phyloP scores from a whole-genome alignment of 768 basidiomycete genomes.

The Arthromyces matolae region DNA sequence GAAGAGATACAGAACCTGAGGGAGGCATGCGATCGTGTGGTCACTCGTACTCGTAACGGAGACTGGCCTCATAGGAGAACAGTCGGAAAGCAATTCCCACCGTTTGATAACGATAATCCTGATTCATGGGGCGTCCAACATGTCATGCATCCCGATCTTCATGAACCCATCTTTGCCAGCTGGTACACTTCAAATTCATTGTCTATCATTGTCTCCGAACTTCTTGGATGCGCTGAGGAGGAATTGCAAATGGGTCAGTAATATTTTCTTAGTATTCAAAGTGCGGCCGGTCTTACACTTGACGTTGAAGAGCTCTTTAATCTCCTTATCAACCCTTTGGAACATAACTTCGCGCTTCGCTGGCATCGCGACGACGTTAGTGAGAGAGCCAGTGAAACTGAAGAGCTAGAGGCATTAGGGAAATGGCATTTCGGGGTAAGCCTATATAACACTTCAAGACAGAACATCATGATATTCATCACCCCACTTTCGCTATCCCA shows the following conservation, averaged over 20 bases:
- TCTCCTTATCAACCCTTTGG: slow-evolving; percentile 63
- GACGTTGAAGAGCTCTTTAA: slow-evolving; percentile 62
- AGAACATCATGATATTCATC: background rate
- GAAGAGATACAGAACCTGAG: slow-evolving; percentile 39
- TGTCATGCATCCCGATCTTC: slow-evolving; percentile 73
- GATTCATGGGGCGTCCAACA: slow-evolving; percentile 85
- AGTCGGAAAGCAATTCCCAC: slow-evolving; percentile 79
- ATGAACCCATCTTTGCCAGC: slow-evolving; percentile 52
- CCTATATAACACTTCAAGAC: slow-evolving; percentile 3
- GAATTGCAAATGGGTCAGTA: slow-evolving; percentile 70
- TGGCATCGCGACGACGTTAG: slow-evolving; percentile 80
- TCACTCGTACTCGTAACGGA: slow-evolving; percentile 53
- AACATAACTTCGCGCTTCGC: slow-evolving; percentile 64
- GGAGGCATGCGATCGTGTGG: slow-evolving; percentile 48
- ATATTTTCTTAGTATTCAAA: background rate
- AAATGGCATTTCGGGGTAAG: slow-evolving; percentile 66
- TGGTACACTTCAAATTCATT: slow-evolving; percentile 66
- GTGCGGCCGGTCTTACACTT: too few species aligned
- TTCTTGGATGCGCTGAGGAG: slow-evolving; percentile 55
- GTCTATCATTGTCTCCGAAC: slow-evolving; percentile 35
- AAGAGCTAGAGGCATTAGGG: slow-evolving; percentile 54
- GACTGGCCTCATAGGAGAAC: slow-evolving; percentile 64
- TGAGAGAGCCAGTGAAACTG: slow-evolving; percentile 52
- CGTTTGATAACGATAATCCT: slow-evolving; percentile 52
- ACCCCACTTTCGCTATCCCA: background rate